Evolutionary conservation across 2,329 filamentous ascomycete species (phyloP), one percentile per base, ranked within the genome.

Genomic region (Cladosporium cucumerinum): DNA sequence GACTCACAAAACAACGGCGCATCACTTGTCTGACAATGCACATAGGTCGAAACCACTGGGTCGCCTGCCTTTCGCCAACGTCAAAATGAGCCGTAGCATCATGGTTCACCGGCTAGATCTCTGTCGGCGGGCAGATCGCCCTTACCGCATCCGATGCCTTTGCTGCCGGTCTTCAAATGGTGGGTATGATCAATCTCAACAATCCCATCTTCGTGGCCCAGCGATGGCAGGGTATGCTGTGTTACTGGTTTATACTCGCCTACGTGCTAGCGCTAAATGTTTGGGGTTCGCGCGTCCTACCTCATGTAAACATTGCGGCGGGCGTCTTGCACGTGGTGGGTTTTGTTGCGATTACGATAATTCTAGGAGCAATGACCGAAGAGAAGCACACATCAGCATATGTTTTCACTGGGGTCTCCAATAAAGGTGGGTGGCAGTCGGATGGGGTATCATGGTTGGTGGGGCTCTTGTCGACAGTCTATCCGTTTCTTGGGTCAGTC

Each of bases 341-440:
- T 3, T 83, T 85, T 70, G 82, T 85, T 63, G 82, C 78, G 0
- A 81, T 84, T 63, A 71, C 85, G 10, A 80, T 84, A 28, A 76
- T 80, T 0, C 70, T 84, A 4, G 75, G 51, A 32, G 51, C 28
- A 8, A 63, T 57, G 34, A 23, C 61, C 76, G 39, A 73, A 76
- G 2, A 73, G 81, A 66, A 76, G 6, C 75, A 78, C 39, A 74
- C 76, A 21, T 73, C 78, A 0, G 69, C 75, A 18, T 75, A 76
- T 4, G 79, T 83, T 0, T 82, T 84, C 65, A 79, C 78, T 3
- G 72, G 75, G 14, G 58, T 65, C 3, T 66, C 67, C 39, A 84
- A 85, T 63, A 64, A 71, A 18, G 82, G 81, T 1, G 73, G 72
- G 2, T 85, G 81, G 79, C 54, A 62, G 12, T 81, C 72, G 2